Evolutionary conservation across 495 filamentous ascomycete species (phyloP), one percentile per base, ranked within the genome.

Genomic region (Talaromyces stipitatus): DNA sequence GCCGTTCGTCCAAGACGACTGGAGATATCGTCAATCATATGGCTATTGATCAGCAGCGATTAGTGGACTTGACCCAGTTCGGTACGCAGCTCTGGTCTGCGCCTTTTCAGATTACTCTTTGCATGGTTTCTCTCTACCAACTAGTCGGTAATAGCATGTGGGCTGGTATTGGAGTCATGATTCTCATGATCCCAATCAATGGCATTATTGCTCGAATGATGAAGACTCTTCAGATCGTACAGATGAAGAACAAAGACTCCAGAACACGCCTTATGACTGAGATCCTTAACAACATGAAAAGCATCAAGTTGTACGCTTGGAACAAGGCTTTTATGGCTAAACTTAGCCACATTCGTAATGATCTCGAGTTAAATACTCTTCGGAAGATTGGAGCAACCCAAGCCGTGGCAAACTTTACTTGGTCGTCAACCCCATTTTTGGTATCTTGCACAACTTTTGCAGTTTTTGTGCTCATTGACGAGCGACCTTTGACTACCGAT

Each of bases 181-280:
- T 99, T 61, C 66, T 96, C 61, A 97, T 97, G 92, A 92, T 99
- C 60, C 95, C 95, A 14, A 73, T 97, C 62, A 97, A 99, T 69
- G 95, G 95, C 50, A 71, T 92, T 53, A 95, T 97, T 69, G 95
- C 95, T 14, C 81, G 85, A 55, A 73, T 95, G 61, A 95, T 96
- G 91, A 97, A 97, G 73, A 90, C 76, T 22, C 74, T 99, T 50
- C 95, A 97, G 67, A 96, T 96, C 68, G 72, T 81, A 57, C 95
- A 99, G 73, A 99, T 99, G 95, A 95, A 92, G 76, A 97, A 97
- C 72, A 99, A 99, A 72, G 95, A 99, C 64, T 82, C 91, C 7
- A 84, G 95, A 59, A 96, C 94, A 24, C 78, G 92, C 30, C 70
- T 99, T 54, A 95, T 97, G 80, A 94, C 95, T 5, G 95, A 99